Evolutionary conservation across 352 stramenopile species (phyloP).

Genomic region (Plasmopara halstedii): DNA sequence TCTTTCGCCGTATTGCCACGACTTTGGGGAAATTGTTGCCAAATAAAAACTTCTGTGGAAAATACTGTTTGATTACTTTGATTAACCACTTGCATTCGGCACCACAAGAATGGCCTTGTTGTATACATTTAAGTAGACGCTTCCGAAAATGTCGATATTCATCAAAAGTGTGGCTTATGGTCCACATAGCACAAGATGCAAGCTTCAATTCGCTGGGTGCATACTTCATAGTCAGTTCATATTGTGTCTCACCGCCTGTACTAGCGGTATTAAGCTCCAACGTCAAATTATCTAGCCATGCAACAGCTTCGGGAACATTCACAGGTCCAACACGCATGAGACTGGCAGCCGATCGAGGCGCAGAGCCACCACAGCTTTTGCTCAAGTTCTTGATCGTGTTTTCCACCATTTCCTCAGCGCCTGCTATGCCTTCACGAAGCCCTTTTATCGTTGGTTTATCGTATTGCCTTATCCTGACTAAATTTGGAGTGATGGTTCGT

Average conservation of each 20-base stretch:
- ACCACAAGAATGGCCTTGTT: slow-evolving; percentile 46
- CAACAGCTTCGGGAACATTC: slow-evolving; percentile 21
- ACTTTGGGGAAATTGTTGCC: slow-evolving; percentile 29
- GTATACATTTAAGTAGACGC: slow-evolving; percentile 33
- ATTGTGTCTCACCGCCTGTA: slow-evolving; percentile 17
- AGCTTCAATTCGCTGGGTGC: slow-evolving; percentile 18
- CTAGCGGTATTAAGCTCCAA: slow-evolving; percentile 17
- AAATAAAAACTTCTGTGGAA: slow-evolving; percentile 41
- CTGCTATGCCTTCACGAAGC: neutral
- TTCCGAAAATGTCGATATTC: slow-evolving; percentile 44
- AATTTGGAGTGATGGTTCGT: neutral
- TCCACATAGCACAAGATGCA: slow-evolving; percentile 19
- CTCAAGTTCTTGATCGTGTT: slow-evolving; percentile 3
- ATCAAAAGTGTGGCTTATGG: slow-evolving; percentile 30
- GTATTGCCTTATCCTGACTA: slow-evolving; percentile 4
- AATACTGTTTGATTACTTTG: slow-evolving; percentile 54
- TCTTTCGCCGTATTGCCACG: slow-evolving; percentile 25
- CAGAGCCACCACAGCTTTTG: slow-evolving; percentile 4
- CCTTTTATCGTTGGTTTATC: slow-evolving; percentile 4
- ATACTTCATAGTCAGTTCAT: slow-evolving; percentile 30
- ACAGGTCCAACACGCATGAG: slow-evolving; percentile 20
- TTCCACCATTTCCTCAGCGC: slow-evolving; percentile 11
- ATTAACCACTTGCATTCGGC: slow-evolving; percentile 63
- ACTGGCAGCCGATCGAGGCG: slow-evolving; percentile 14
- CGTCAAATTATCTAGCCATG: slow-evolving; percentile 28